phyloP scores from a whole-genome alignment of 1,139 yeast genomes.

The Sugiyamaella sp. region DNA sequence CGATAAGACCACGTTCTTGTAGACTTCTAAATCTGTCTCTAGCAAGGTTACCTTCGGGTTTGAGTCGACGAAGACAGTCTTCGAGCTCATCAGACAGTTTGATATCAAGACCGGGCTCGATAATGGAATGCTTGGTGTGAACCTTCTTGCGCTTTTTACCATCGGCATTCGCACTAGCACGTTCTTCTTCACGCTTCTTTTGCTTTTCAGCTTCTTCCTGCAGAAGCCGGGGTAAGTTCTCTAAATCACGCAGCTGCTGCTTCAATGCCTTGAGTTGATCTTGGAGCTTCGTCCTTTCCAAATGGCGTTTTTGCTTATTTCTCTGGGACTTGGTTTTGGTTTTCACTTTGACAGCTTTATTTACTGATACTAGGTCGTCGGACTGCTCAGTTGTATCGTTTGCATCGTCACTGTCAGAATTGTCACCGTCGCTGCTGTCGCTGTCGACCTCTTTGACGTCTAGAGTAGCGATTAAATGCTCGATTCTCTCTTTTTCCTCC shows the following conservation, averaged over 20 bases:
- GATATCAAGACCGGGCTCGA: conserved; percentile 74
- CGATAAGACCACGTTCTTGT: conserved; percentile 85
- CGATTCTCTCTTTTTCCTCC: conserved; percentile 66
- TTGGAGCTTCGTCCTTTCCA: conserved; percentile 60
- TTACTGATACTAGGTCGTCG: conserved; percentile 56
- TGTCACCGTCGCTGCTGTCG: conserved; percentile 48
- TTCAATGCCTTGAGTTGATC: conserved; percentile 62
- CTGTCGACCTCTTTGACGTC: conserved; percentile 52
- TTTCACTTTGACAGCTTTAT: conserved; percentile 67
- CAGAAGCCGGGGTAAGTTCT: conserved; percentile 42
- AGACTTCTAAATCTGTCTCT: conserved; percentile 80
- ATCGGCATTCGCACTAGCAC: conserved; percentile 6
- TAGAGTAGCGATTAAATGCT: conserved; percentile 61
- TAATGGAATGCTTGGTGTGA: conserved; percentile 54
- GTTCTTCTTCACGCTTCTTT: conserved; percentile 36
- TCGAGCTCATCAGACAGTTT: conserved; percentile 88
- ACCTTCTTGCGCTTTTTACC: conserved; percentile 40
- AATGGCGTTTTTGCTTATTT: conserved; percentile 68
- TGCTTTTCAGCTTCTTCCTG: conserved; percentile 32
- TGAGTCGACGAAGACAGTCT: conserved; percentile 79
- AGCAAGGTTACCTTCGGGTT: conserved; percentile 87
- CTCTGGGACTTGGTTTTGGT: conserved; percentile 79
- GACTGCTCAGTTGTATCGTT: conserved; percentile 41
- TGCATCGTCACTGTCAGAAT: conserved; percentile 37
- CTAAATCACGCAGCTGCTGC: conserved; percentile 56